Conservation (phyloP, 2,329 filamentous ascomycete genomes). For the Amylocarpus encephaloides region DNA sequence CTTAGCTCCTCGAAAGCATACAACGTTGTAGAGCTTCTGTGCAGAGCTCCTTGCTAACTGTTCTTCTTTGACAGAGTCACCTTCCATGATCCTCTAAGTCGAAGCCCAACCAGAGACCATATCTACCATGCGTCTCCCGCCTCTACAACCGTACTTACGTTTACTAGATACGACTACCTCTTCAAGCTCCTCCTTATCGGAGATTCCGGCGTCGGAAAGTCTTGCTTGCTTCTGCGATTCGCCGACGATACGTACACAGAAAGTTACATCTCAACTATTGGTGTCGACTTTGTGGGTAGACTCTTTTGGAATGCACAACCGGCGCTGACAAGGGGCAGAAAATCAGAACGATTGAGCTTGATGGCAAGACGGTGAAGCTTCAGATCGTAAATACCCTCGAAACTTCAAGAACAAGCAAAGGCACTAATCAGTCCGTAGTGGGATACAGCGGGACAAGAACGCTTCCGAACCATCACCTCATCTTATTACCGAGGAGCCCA, state of each 20-base stretch:
- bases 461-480: conserved; percentile 98
- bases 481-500: conserved; percentile 99
- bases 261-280: conserved; percentile 99
- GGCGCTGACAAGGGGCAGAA: conserved; percentile 56
- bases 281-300: conserved; percentile 86
- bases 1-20: conserved; percentile 10
- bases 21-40: conserved; percentile 18
- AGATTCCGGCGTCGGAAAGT: conserved; percentile 99
- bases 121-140: conserved; percentile 3
- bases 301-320: not conserved
- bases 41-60: conserved; percentile 17
- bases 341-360: conserved; percentile 99
- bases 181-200: conserved; percentile 99
- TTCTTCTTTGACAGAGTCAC: conserved; percentile 19
- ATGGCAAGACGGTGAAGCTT: conserved; percentile 99
- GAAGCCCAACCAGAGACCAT: not conserved
- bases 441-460: conserved; percentile 98
- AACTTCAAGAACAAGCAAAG: not conserved
- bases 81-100: not conserved
- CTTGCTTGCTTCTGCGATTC: conserved; percentile 94
- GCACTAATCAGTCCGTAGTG: conserved; percentile 55
- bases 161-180: conserved; percentile 94
- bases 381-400: conserved; percentile 71
- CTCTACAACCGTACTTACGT: conserved; percentile 20
- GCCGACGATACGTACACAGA: conserved; percentile 99